Base-by-base conservation (phyloP, 2,329 filamentous ascomycete genomes). In the Fusarium sp. region DNA sequence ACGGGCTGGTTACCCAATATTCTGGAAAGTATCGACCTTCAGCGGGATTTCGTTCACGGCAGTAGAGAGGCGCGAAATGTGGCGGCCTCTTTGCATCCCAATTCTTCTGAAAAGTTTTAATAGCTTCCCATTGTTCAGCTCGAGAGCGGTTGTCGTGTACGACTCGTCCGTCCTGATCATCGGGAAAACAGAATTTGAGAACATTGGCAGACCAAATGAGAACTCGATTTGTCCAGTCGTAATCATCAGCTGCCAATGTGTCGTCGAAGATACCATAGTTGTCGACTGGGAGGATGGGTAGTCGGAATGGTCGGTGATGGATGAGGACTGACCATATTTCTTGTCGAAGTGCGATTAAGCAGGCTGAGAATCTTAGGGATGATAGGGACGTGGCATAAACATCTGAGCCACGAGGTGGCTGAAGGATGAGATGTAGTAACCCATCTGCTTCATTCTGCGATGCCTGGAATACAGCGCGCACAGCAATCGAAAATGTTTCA, bases 321-420 rank as follows among this genome's bases (percentile, higher is more conserved):
- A 63, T 63, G 6, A 68, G 49, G 14, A 68, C 66, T 17, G 54
- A 52, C 66, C 66, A 68, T 2, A 68, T 66, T 20, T 68, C 66
- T 24, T 68, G 66, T 0, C 66, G 58, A 3, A 68, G 55, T 2
- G 66, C 66, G 3, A 68, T 68, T 3, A 55, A 28, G 7, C 66
- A 66, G 6, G 66, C 66, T 1, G 63, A 68, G 24, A 63, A 56
- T 14, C 66, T 22, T 8, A 68, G 4, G 17, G 66, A 68, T 1
- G 66, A 52, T 39, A 68, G 60, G 5, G 63, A 60, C 2, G 43
- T 7, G 6, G 63, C 63, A 15, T 59, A 68, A 5, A 66, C 48
- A 13, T 63, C 58, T 3, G 49, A 56, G 11, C 52, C 59, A 7
- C 66, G 63, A 7, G 58, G 58, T 2, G 66, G 66, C 13, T 63